A percentile compares a stretch with the other conserved stretches of the same genome.
phyloP scores from a whole-genome alignment of 2,329 filamentous ascomycete genomes.

The Arthrinium puccinioides region DNA sequence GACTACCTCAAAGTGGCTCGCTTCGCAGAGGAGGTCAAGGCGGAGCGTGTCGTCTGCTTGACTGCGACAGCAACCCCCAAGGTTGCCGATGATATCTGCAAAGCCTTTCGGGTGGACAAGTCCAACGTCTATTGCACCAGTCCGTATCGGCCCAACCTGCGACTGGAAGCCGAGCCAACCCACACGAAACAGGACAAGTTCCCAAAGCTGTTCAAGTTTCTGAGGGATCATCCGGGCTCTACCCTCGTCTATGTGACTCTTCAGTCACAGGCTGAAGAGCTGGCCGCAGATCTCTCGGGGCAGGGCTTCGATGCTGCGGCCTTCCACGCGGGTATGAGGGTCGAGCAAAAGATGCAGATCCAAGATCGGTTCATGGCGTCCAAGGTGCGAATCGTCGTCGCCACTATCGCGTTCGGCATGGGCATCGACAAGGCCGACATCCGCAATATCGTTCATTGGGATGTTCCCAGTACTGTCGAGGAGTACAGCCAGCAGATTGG shows the following conservation, averaged over 20 bases:
- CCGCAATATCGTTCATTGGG: constrained; percentile 46
- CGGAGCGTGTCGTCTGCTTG: constrained; percentile 51
- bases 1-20: constrained; percentile 35
- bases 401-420: constrained; percentile 55
- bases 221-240: constrained; percentile 42
- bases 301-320: constrained; percentile 33
- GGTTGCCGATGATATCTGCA: constrained; percentile 47
- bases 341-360: constrained; percentile 32
- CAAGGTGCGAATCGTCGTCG: constrained; percentile 38
- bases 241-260: constrained; percentile 55
- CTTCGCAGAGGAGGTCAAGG: constrained; percentile 46
- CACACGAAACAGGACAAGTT: constrained; percentile 35
- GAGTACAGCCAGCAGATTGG: constrained; percentile 53
- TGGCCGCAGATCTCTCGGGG: constrained; percentile 29
- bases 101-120: constrained; percentile 40
- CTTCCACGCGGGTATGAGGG: constrained; percentile 45
- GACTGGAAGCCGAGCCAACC: constrained; percentile 41
- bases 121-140: constrained; percentile 49
- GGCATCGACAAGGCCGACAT: constrained; percentile 51
- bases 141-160: constrained; percentile 51
- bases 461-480: constrained; percentile 43
- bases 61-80: constrained; percentile 52
- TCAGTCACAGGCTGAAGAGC: constrained; percentile 42
- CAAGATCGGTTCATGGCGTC: constrained; percentile 46
- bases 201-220: constrained; percentile 36